These are phyloP conservation scores for Didymella keratinophila DNA, from an alignment of 2,329 filamentous ascomycete species.

Conservation along the genomic window DNA sequence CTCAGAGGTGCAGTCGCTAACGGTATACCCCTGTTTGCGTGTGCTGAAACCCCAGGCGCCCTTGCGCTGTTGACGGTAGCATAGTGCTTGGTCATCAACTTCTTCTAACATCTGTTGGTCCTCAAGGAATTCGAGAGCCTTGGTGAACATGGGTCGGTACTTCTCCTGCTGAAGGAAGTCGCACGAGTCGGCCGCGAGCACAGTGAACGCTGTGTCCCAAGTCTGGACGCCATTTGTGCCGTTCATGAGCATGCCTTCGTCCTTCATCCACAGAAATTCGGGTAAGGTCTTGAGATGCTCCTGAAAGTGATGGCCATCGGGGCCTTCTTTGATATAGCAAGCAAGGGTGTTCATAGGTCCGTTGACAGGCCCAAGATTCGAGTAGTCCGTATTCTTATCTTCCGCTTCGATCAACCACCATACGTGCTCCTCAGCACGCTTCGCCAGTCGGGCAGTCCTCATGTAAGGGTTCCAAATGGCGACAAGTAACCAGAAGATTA, in stretches of 20 bases:
- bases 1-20: constrained; percentile 94
- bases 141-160: constrained; percentile 83
- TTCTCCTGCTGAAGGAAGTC: constrained; percentile 78
- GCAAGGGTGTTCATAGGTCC: constrained; percentile 87
- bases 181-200: constrained; percentile 81
- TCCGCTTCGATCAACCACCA: constrained; percentile 89
- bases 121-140: constrained; percentile 85
- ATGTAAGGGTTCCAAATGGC: constrained; percentile 83
- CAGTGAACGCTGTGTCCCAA: constrained; percentile 93
- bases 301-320: constrained; percentile 72
- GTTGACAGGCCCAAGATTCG: constrained; percentile 87
- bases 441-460: constrained; percentile 69
- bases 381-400: constrained; percentile 89
- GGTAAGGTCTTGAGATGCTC: constrained; percentile 81
- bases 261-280: constrained; percentile 90
- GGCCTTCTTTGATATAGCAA: constrained; percentile 85
- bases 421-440: constrained; percentile 79
- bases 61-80: constrained; percentile 89
- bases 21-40: constrained; percentile 89
- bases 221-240: constrained; percentile 98
- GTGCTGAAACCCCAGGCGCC: constrained; percentile 98
- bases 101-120: constrained; percentile 90
- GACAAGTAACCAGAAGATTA: constrained; percentile 78
- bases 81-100: constrained; percentile 75
- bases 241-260: constrained; percentile 92